Evolutionary conservation across 306 rosid genomes (phyloP).

Genomic region (Sechiopsis laciniata): DNA sequence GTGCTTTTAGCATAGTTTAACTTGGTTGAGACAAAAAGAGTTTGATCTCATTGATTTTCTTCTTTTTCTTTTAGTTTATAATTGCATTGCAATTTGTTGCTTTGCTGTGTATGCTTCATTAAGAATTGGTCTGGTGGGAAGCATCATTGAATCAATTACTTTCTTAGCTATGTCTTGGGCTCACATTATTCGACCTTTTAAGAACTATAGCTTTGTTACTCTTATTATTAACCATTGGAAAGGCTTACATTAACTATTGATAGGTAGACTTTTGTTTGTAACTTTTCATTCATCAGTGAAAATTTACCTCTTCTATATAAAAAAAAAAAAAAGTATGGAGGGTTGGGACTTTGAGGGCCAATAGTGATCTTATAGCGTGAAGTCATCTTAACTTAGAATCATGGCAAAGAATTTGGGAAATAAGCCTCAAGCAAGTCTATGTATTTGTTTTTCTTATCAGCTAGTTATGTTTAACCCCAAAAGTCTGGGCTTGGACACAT

Average conservation of each 20-base stretch:
- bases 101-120: not conserved
- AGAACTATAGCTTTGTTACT: too few species aligned
- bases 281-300: too few species aligned
- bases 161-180: too few species aligned
- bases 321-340: not conserved
- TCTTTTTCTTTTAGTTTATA: not conserved
- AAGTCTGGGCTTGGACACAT: conserved; percentile 5
- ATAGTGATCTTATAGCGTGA: not conserved
- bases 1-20: not conserved
- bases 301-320: too few species aligned
- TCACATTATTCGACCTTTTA: too few species aligned
- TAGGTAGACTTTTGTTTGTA: too few species aligned
- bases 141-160: too few species aligned
- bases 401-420: conserved; percentile 3
- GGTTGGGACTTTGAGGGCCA: not conserved
- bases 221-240: too few species aligned
- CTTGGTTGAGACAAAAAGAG: not conserved
- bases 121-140: not conserved
- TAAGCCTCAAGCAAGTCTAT: not conserved
- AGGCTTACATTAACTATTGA: too few species aligned
- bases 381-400: not conserved
- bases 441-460: conserved; percentile 1
- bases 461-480: not conserved
- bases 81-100: conserved; percentile 9
- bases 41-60: not conserved